Evolutionary conservation across 192 early-diverging fungal genomes (phyloP).

Genomic region (Dissophora ornata): DNA sequence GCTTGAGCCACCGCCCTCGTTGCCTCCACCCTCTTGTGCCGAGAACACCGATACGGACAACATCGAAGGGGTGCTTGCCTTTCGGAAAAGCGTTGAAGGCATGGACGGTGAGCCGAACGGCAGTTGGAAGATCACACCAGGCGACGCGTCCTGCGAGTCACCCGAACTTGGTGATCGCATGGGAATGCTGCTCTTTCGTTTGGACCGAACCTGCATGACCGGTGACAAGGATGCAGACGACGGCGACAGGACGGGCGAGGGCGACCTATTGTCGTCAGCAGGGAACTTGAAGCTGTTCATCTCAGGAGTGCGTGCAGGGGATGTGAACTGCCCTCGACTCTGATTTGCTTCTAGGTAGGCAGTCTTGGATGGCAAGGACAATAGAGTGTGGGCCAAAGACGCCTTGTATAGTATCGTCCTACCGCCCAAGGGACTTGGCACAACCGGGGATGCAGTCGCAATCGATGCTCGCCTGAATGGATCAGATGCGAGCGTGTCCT

Average conservation of each 20-base stretch:
- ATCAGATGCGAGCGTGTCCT: conserved; percentile 19
- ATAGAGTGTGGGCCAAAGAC: conserved; percentile 24
- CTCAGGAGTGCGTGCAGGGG: conserved; percentile 14
- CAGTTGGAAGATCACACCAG: conserved; percentile 43
- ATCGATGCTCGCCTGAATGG: conserved; percentile 36
- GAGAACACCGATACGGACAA: not conserved
- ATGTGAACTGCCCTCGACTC: not conserved
- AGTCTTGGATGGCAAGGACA: conserved; percentile 27
- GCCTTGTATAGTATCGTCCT: conserved; percentile 40
- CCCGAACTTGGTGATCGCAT: conserved; percentile 33
- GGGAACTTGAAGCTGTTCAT: conserved; percentile 51
- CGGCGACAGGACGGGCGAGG: conserved; percentile 3
- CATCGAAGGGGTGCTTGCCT: conserved; percentile 8
- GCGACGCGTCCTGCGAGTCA: conserved; percentile 27
- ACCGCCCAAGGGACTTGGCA: conserved; percentile 21
- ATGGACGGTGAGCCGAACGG: conserved; percentile 37
- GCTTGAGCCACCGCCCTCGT: not conserved
- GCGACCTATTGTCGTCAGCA: conserved; percentile 13
- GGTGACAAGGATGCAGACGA: conserved; percentile 19
- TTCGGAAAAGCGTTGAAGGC: conserved; percentile 5
- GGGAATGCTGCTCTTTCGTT: conserved; percentile 43
- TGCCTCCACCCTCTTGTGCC: not conserved
- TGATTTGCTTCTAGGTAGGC: not conserved
- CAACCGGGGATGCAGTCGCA: conserved; percentile 32
- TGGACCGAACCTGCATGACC: conserved; percentile 17